Evolutionary conservation across 441 rosid genomes (phyloP).

Genomic region (Pelargonium cotyledonis): DNA sequence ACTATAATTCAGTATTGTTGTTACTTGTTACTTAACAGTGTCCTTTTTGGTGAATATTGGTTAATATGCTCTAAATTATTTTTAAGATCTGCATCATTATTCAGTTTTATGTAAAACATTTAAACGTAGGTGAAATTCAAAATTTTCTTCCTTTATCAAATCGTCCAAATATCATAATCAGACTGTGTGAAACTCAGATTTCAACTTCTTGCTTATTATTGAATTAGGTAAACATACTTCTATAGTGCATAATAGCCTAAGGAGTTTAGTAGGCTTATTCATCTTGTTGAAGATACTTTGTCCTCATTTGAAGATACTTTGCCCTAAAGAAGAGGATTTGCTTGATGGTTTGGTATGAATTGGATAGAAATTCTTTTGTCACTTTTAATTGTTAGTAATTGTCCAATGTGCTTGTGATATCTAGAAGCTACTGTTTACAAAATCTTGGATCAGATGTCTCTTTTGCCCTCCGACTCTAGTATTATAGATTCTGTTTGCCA

Average conservation of each 20-base stretch:
- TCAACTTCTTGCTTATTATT: not conserved
- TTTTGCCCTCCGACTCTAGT: not conserved
- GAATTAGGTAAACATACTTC: not conserved
- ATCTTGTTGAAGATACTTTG: too few species aligned
- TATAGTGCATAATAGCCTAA: not conserved
- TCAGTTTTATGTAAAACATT: not conserved
- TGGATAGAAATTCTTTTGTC: not conserved
- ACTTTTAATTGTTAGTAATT: not conserved
- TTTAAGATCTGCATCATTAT: not conserved
- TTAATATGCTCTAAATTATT: not conserved
- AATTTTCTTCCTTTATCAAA: not conserved
- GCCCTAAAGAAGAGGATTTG: not conserved
- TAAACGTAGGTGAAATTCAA: not conserved
- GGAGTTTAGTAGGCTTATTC: not conserved
- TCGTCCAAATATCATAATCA: not conserved
- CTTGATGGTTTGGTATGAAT: not conserved
- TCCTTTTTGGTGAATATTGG: not conserved
- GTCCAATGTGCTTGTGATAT: not conserved
- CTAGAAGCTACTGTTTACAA: not conserved
- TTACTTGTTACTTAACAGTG: not conserved
- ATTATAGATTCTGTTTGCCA: constrained; percentile 6
- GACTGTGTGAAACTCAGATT: not conserved
- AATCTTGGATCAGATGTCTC: constrained; percentile 6
- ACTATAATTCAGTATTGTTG: not conserved
- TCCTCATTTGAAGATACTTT: constrained; percentile 1